These are phyloP conservation scores for Cymbidium sinense DNA, from an alignment of 106 monocot genomes.

Conservation along the genomic window DNA sequence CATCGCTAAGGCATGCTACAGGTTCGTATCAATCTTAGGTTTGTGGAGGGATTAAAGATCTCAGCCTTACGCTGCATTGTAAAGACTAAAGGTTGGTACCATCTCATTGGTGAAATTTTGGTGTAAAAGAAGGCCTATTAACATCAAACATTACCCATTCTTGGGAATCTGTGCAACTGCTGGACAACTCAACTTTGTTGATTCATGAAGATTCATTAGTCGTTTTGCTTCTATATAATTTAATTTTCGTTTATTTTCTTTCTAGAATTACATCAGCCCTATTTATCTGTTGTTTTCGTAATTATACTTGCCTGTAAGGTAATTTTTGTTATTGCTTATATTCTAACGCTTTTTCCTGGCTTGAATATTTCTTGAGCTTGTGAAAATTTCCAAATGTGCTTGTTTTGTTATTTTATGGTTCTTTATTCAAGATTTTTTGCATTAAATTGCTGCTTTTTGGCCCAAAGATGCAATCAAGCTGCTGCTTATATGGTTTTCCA, in stretches of 20 bases:
- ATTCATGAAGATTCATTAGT: neutral
- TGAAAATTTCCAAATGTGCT: neutral
- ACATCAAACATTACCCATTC: neutral
- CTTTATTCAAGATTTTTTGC: neutral
- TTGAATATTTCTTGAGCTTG: neutral
- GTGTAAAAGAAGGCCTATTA: neutral
- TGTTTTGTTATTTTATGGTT: neutral
- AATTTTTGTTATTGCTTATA: neutral
- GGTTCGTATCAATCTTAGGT: neutral
- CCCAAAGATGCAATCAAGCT: neutral
- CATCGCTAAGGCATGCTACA: neutral
- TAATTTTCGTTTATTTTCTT: neutral
- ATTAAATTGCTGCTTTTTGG: neutral
- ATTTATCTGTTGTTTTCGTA: neutral
- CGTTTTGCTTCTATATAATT: neutral
- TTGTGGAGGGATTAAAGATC: too few species aligned
- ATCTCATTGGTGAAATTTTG: neutral
- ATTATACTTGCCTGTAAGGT: neutral
- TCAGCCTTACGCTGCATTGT: neutral
- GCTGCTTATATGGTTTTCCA: neutral
- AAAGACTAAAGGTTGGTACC: neutral
- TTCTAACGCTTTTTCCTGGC: neutral
- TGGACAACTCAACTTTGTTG: neutral
- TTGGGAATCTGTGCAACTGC: neutral
- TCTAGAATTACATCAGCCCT: neutral